Conservation (phyloP, 192 early-diverging fungal species). For the Podila minutissima region DNA sequence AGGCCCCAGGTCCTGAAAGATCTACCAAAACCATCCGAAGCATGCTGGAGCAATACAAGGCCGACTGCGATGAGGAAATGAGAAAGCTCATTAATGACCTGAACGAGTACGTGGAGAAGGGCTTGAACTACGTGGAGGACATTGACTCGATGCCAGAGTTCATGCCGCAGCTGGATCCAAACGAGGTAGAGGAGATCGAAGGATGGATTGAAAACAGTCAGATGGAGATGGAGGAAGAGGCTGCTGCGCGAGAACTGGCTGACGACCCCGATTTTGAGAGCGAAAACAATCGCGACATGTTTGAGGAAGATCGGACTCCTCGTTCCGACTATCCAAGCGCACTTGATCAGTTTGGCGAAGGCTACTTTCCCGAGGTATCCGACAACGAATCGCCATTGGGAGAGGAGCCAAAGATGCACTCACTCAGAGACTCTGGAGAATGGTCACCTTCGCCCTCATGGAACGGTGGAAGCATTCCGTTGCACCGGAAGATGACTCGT, state of each 20-base stretch:
- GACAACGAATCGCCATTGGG: conserved; percentile 34
- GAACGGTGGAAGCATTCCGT: conserved; percentile 48
- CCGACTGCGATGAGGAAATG: conserved; percentile 55
- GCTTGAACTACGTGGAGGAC: conserved; percentile 58
- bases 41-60: conserved; percentile 48
- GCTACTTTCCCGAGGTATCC: conserved; percentile 44
- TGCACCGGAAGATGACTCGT: conserved; percentile 43
- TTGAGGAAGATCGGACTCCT: conserved; percentile 38
- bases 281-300: conserved; percentile 8
- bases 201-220: conserved; percentile 53
- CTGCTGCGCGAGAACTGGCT: conserved; percentile 14
- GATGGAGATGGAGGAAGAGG: conserved; percentile 51
- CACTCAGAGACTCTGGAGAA: conserved; percentile 43
- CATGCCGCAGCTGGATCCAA: conserved; percentile 36
- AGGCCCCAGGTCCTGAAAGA: conserved; percentile 29
- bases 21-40: conserved; percentile 47
- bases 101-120: conserved; percentile 72
- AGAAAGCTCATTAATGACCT: conserved; percentile 72
- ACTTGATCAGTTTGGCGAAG: conserved; percentile 36
- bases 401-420: conserved; percentile 30
- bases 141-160: conserved; percentile 46
- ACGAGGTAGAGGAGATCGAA: conserved; percentile 44
- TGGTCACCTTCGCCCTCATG: conserved; percentile 49
- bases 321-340: conserved; percentile 26
- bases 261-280: conserved; percentile 21